Base-by-base conservation (phyloP, 768 basidiomycete genomes). In the Trametes villosa region DNA sequence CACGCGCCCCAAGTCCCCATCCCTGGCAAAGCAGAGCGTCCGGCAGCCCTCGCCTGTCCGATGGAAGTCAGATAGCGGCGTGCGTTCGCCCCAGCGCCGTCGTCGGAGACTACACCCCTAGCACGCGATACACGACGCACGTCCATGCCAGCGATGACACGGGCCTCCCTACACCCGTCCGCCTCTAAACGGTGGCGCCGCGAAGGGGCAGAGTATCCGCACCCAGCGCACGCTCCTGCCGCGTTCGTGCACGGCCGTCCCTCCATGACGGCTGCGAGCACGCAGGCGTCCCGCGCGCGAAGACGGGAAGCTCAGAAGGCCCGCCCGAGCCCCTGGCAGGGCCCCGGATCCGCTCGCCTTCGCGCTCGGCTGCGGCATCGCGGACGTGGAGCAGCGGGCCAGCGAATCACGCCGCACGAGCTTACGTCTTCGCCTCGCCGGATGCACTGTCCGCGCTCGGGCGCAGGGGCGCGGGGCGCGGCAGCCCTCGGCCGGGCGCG, bases 381-480 rank as follows among this genome's bases (percentile, higher is more conserved):
- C 27, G 30, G 7, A n/a, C 47, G 18, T 30, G 33, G 47, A 46
- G 46, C 2, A 15, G 17, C 40, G 26, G 11, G 20, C 26, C 36
- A 57, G 56, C 56, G 29, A 57, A 57, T 57, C 38, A 29, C 34
- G 15, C 29, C 7, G 38, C 34, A 15, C n/a, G 27, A 1, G 26
- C 13, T 57, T 57, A 57, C 56, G 56, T 57, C n/a, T 49, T 48
- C 56, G 12, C 45, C 20, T 40, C 8, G 40, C 27, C 52, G 38
- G 31, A 45, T n/a, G 51, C 11, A 40, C 36, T 1, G 36, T 12
- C 12, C 15, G 13, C 12, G 36, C 36, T 12, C 36, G 4, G 15
- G n/a, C 36, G 36, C n/a, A 12, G 13, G 12, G n/a, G 36, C n/a
- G 15, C 5, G n/a, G 4, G 11, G 13, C 12, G 4, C 13, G 13